These are phyloP conservation scores for Macrocystidia cucumis DNA, from an alignment of 1,284 basidiomycete species.

Conservation along the genomic window DNA sequence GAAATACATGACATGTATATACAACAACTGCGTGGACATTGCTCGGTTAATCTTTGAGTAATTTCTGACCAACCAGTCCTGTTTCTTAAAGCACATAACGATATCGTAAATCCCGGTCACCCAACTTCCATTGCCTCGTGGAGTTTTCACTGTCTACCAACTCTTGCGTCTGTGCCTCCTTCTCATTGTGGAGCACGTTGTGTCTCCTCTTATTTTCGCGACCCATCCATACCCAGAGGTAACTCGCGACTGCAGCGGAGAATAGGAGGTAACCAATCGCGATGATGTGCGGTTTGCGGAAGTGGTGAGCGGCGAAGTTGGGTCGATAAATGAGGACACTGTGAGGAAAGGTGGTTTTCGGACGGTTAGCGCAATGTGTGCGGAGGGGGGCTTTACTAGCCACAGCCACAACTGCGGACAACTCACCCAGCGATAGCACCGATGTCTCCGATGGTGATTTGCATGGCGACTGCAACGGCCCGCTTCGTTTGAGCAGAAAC, in stretches of 20 bases:
- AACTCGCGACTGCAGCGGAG: constrained; percentile 34
- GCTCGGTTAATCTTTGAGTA: too few relatives aligned
- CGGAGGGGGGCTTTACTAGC: too few relatives aligned
- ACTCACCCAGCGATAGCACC: constrained; percentile 51
- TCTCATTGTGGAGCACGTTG: constrained; percentile 13
- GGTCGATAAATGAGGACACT: constrained; percentile 48
- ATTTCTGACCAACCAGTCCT: too few relatives aligned
- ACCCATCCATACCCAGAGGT: constrained; percentile 44
- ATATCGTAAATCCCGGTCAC: constrained; percentile 23
- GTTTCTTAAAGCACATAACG: constrained; percentile 24
- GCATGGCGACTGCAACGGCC: constrained; percentile 57
- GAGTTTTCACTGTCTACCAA: constrained; percentile 12
- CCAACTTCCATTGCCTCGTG: constrained; percentile 13
- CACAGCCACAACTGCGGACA: too few relatives aligned
- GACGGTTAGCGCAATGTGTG: not conserved
- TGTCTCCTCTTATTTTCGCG: constrained; percentile 44
- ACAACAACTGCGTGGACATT: too few relatives aligned
- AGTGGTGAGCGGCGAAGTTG: constrained; percentile 35
- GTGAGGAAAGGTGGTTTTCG: not conserved
- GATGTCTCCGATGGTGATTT: constrained; percentile 60
- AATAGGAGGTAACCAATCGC: constrained; percentile 52
- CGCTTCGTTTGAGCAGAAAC: constrained; percentile 67
- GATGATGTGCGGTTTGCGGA: constrained; percentile 52
- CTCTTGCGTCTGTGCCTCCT: constrained; percentile 10
- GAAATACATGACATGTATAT: too few relatives aligned